Conservation (phyloP, 2,329 filamentous ascomycete species). For the Emergomyces pasteurianus region DNA sequence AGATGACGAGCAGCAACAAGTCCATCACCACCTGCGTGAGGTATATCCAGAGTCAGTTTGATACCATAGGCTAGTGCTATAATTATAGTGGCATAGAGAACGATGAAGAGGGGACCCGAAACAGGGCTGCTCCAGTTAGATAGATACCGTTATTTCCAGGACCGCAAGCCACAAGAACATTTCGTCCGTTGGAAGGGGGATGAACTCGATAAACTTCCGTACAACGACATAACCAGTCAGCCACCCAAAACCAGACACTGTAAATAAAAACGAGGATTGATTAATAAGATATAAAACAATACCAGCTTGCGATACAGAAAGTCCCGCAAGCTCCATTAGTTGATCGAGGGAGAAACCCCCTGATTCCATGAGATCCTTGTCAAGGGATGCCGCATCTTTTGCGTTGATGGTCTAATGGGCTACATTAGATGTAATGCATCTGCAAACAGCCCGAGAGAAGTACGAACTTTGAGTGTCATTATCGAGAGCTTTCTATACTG, state of each 20-base stretch:
- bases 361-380: conserved; percentile 83
- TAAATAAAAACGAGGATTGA: not conserved
- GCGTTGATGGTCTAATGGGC: conserved; percentile 64
- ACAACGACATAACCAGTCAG: conserved; percentile 1
- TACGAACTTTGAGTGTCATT: conserved; percentile 4
- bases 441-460: not conserved
- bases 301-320: conserved; percentile 88
- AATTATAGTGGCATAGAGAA: not conserved
- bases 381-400: conserved; percentile 76
- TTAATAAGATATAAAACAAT: conserved; percentile 7
- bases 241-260: not conserved
- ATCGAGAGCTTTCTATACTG: not conserved
- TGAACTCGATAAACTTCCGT: conserved; percentile 70
- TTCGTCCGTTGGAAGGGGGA: conserved; percentile 56
- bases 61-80: not conserved
- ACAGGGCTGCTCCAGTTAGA: not conserved
- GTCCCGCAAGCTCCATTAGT: conserved; percentile 88
- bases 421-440: not conserved
- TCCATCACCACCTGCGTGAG: conserved; percentile 65
- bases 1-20: conserved; percentile 89
- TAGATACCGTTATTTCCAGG: conserved; percentile 53
- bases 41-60: not conserved
- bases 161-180: conserved; percentile 80
- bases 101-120: not conserved
- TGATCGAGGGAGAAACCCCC: conserved; percentile 88